Conservation (phyloP, 345 rosid species). For the Gynandropsis gynandra region DNA sequence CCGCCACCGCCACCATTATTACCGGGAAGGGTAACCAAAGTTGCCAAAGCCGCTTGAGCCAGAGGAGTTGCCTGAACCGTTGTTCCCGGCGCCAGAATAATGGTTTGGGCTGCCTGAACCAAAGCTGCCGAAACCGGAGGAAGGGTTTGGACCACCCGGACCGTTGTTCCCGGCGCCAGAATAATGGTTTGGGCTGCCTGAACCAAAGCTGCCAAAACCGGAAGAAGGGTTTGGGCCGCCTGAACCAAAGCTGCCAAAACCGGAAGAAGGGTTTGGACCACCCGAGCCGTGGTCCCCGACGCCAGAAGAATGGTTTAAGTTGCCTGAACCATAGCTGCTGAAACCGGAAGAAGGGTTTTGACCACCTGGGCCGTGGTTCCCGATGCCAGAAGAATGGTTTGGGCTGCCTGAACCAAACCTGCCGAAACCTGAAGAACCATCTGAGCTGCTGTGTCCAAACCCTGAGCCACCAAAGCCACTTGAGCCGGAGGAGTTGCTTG, state of each 20-base stretch:
- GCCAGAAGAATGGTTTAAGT: constrained; percentile 10
- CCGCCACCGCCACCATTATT: constrained; percentile 33
- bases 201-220: constrained; percentile 33
- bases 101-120: constrained; percentile 21
- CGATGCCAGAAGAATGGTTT: constrained; percentile 13
- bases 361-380: too few species aligned
- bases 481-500: too few species aligned
- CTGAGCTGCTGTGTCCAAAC: too few species aligned
- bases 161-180: too few species aligned
- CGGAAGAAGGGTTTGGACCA: constrained; percentile 33
- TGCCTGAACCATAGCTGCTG: not conserved
- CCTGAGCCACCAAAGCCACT: not conserved
- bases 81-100: constrained; percentile 23
- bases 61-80: constrained; percentile 36
- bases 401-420: constrained; percentile 26
- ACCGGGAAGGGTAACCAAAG: constrained; percentile 34
- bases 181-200: constrained; percentile 30
- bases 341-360: too few species aligned
- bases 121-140: constrained; percentile 35
- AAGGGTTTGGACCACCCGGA: too few species aligned
- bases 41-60: constrained; percentile 31
- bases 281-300: too few species aligned
- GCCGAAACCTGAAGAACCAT: constrained; percentile 20
- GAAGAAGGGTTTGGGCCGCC: not conserved
- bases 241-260: constrained; percentile 37